A percentile compares a stretch with the other conserved stretches of the same genome.
These are phyloP conservation scores for Cytospora mali DNA, from an alignment of 2,329 filamentous ascomycete genomes.

Conservation along the genomic window DNA sequence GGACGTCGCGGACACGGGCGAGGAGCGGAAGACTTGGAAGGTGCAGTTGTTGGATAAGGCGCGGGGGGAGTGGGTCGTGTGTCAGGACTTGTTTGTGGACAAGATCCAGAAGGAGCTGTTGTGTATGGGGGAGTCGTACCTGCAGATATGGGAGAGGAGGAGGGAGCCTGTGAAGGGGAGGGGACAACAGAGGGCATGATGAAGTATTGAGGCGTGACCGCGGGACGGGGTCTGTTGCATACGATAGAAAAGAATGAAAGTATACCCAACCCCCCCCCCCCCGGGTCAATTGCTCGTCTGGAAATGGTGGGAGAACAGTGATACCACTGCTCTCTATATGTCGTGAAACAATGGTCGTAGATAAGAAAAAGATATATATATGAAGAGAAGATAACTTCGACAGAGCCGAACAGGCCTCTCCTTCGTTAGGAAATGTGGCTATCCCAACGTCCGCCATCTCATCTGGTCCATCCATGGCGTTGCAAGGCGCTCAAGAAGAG, in stretches of 20 bases:
- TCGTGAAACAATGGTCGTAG: not conserved
- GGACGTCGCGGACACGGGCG: conserved; percentile 86
- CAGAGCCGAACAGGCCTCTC: too few species aligned
- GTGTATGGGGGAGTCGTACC: conserved; percentile 90
- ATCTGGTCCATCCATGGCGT: too few species aligned
- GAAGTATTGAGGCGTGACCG: not conserved
- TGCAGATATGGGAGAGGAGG: conserved; percentile 94
- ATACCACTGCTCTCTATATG: not conserved
- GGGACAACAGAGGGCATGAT: conserved; percentile 39
- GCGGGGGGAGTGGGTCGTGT: conserved; percentile 85
- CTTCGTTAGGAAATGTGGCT: too few species aligned
- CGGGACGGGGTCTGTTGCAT: not conserved
- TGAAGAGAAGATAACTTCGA: not conserved
- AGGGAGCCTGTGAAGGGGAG: conserved; percentile 52
- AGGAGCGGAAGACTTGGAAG: conserved; percentile 90
- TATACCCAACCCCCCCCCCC: too few species aligned
- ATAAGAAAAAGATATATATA: not conserved
- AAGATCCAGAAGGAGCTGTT: conserved; percentile 85
- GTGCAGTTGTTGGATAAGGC: conserved; percentile 84
- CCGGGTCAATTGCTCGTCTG: not conserved
- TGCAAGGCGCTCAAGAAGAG: too few species aligned
- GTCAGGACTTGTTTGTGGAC: conserved; percentile 93
- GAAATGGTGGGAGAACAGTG: not conserved
- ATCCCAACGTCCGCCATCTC: too few species aligned
- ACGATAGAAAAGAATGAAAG: not conserved